These are phyloP conservation scores for Ramicandelaber brevisporus DNA, from an alignment of 192 early-diverging fungal genomes.

Conservation along the genomic window DNA sequence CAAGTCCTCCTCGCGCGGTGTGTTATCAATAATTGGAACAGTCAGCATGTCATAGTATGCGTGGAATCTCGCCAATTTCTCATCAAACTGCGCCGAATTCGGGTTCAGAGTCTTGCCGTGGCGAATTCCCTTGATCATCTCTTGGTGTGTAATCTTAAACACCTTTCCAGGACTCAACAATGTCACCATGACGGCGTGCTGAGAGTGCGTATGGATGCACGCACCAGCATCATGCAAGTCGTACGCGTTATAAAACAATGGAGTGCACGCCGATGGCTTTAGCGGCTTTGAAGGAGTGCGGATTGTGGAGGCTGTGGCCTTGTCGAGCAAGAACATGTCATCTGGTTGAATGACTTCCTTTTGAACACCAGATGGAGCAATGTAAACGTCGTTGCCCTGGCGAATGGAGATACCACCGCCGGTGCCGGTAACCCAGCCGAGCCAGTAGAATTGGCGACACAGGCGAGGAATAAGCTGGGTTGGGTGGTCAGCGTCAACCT, in stretches of 20 bases:
- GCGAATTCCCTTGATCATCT: conserved; percentile 97
- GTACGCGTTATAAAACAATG: conserved; percentile 85
- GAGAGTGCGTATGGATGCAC: conserved; percentile 94
- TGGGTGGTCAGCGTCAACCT: conserved; percentile 40
- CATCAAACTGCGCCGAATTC: no score
- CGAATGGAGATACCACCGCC: conserved; percentile 74
- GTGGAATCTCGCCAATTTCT: no score
- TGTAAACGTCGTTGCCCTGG: conserved; percentile 42
- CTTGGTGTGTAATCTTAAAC: conserved; percentile 82
- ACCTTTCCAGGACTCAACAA: conserved; percentile 42
- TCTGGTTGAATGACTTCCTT: conserved; percentile 73
- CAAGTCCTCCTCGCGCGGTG: conserved; percentile 76
- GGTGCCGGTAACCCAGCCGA: conserved; percentile 92
- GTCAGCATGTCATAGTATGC: conserved; percentile 56
- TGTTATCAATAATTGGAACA: conserved; percentile 93
- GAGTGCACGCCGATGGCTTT: conserved; percentile 83
- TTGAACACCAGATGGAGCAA: conserved; percentile 86
- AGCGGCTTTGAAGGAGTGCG: conserved; percentile 33
- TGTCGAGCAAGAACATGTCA: conserved; percentile 65
- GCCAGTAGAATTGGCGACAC: conserved; percentile 62
- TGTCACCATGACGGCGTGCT: conserved; percentile 82
- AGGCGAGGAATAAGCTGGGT: conserved; percentile 84
- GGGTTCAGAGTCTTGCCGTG: conserved; percentile 30
- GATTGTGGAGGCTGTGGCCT: conserved; percentile 25
- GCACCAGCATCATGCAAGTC: conserved; percentile 57